Base-by-base conservation (phyloP, 2,329 filamentous ascomycete species). In the Aspergillus persii region DNA sequence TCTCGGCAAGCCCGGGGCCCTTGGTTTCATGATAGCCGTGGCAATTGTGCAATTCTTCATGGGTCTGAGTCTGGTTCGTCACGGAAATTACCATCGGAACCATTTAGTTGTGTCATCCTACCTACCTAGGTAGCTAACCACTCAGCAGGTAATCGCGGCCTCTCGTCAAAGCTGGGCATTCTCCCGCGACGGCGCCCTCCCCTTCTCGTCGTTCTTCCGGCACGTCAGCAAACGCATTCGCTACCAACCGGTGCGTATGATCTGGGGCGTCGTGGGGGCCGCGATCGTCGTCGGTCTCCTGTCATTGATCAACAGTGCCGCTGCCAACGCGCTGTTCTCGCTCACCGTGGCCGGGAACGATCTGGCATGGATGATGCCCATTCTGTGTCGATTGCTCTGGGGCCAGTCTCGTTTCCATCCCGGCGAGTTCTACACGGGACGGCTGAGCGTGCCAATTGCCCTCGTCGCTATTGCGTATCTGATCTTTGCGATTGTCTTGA, bases 111-210 rank as follows among this genome's bases (percentile, higher is more conserved):
- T 15, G 1, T 29, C 30, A 26, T 26, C 3, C 26, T 30, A 27
- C 2, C n/a, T 11, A 8, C 2, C 8, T 29, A 27, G 18, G 18
- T 23, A 58, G 6, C 3, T 30, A 51, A 58, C 15, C 23, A n/a
- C 18, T 23, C 23, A 3, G 7, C 67, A 78, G 71, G 72, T 84
- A 2, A 81, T 87, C 3, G 85, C 85, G 1, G 83, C 82, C 4
- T 85, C 83, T 6, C 80, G 86, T 5, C 85, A 88, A 71, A 80
- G 78, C 31, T 88, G 85, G 85, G 85, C 85, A 0, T 88, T 88
- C 68, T 84, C 83, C 8, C 80, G 85, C 27, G 85, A 88, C 65
- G 84, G 84, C 2, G 85, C 84, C 1, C 76, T 88, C 1, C 85
- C 85, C 0, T 86, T 87, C 68, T 85, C 83, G 2, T 69, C 61